Conservation (phyloP, 2,329 filamentous ascomycete genomes). For the Colletotrichum sp. region DNA sequence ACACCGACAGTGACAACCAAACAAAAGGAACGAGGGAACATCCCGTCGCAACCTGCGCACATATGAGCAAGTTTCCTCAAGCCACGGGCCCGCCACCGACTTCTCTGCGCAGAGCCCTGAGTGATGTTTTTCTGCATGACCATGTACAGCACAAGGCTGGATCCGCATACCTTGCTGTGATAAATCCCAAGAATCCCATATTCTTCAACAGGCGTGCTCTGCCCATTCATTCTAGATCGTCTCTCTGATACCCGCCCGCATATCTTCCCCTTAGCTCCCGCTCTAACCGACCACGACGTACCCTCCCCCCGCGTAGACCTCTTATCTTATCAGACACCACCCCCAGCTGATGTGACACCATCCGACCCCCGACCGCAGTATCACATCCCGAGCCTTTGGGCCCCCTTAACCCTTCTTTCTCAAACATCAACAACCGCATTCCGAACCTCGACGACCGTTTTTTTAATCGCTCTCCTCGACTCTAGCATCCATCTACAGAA, state of each 20-base stretch:
- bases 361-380: background rate
- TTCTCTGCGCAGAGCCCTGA: background rate
- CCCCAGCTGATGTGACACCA: background rate
- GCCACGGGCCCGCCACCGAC: constrained; percentile 16
- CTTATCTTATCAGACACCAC: background rate
- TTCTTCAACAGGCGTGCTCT: background rate
- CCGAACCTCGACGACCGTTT: background rate
- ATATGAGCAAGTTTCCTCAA: constrained; percentile 44
- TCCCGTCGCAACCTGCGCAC: constrained; percentile 34
- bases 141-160: background rate
- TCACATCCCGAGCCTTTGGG: background rate
- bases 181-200: background rate
- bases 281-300: background rate
- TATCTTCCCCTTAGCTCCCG: background rate
- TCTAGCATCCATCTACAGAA: background rate
- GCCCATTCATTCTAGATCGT: background rate
- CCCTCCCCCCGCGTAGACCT: background rate
- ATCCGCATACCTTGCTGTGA: background rate
- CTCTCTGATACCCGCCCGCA: background rate
- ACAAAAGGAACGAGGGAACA: constrained; percentile 5
- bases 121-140: background rate
- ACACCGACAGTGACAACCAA: constrained; percentile 7
- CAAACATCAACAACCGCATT: background rate
- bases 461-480: background rate
- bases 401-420: background rate